Evolutionary conservation across 1,284 basidiomycete species (phyloP), one percentile per base, ranked within the genome.

Genomic region (Dichomitus squalens): DNA sequence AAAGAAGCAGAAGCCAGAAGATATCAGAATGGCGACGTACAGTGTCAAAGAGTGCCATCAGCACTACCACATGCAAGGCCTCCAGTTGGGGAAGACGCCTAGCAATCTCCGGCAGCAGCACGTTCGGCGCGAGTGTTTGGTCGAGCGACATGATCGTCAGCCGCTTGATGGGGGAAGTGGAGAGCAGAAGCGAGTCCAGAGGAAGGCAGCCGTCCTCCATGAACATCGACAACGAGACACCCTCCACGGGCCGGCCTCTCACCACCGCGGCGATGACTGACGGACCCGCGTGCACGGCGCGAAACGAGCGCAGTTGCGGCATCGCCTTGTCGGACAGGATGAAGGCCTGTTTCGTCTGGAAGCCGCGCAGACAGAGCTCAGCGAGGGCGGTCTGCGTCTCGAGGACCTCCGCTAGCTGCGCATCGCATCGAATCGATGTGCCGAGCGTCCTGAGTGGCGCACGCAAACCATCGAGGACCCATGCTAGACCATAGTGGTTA

Each of bases 131-230:
- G 25, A 57, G 59, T 0, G 73, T 75, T 5, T 70, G 59, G 59
- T 85, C 84, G 39, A 87, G 81, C 31, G 80, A 80, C 72, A 87
- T 82, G 34, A 86, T 72, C 21, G 82, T 87, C 36, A 87, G 70
- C 60, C 81, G 75, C 50, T 71, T 73, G 51, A 87, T 67, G 0
- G 78, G 72, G 11, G 59, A 65, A 0, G 76, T 68, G 4, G 79
- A 75, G 38, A 73, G 66, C 7, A 66, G 61, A 9, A 87, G 70
- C 1, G 79, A 77, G 49, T 82, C 75, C 40, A 87, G 73, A 6
- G 79, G 71, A 1, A 63, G 33, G 18, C 63, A 59, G 1, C 66
- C 68, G 49, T 74, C 72, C 2, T 75, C 73, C 0, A 78, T 72
- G 61, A 79, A 81, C 20, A 87, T 70, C 11, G 84, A 82, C 52